phyloP scores from a whole-genome alignment of 257 asterid species.

The Petunia secreta region DNA sequence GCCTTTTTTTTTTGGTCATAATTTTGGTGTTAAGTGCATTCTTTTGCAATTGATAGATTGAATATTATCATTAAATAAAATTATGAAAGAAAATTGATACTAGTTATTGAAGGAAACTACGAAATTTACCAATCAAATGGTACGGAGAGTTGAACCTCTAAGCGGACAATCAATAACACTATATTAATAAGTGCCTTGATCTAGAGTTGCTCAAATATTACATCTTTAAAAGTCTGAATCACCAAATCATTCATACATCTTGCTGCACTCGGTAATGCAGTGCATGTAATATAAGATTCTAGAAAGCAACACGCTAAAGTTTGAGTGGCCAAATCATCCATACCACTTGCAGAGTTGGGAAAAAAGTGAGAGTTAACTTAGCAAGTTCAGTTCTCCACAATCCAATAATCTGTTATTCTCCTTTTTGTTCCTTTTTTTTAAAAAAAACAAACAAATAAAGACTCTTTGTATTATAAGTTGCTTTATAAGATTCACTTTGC shows the following conservation, averaged over 20 bases:
- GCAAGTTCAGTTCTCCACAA: neutral
- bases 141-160: neutral
- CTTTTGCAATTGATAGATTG: constrained; percentile 5
- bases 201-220: neutral
- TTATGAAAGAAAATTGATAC: neutral
- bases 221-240: neutral
- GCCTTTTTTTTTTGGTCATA: neutral
- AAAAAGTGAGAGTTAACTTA: constrained; percentile 12
- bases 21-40: neutral
- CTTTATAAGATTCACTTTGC: neutral
- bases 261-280: neutral
- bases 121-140: neutral
- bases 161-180: neutral
- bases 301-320: neutral
- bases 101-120: constrained; percentile 2
- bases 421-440: neutral
- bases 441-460: neutral
- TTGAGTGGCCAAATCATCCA: neutral
- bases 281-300: neutral
- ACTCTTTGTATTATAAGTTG: neutral
- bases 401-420: neutral
- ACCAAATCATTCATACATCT: neutral
- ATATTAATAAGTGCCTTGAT: neutral
- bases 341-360: constrained; percentile 11
- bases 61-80: neutral